These are phyloP conservation scores for Fraxinus excelsior DNA, from an alignment of 257 asterid genomes.

Conservation along the genomic window DNA sequence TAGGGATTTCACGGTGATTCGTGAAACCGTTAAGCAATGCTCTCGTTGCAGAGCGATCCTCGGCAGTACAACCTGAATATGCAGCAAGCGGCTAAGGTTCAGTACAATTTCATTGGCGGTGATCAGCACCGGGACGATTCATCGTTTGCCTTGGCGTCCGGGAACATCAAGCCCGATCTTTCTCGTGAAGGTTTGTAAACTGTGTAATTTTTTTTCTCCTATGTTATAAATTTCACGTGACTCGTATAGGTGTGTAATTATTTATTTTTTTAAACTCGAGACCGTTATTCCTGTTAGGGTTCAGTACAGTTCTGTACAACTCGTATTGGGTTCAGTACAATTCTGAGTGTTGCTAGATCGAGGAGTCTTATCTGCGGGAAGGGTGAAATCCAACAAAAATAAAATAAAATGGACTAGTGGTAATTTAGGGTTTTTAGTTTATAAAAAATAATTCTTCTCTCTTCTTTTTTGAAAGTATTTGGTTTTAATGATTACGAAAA, in stretches of 20 bases:
- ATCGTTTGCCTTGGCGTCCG: conserved; percentile 37
- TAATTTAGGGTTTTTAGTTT: background rate
- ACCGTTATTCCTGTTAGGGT: background rate
- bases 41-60: conserved; percentile 90
- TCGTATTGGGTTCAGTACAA: background rate
- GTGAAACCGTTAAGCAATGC: conserved; percentile 48
- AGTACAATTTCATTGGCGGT: conserved; percentile 38
- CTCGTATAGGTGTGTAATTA: background rate
- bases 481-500: background rate
- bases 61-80: conserved; percentile 59
- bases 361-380: no score
- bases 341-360: background rate
- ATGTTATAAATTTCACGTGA: background rate
- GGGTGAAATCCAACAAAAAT: no score
- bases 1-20: conserved; percentile 27
- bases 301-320: no score
- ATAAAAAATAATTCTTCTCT: background rate
- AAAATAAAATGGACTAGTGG: background rate
- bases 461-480: background rate
- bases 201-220: background rate
- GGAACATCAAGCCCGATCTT: conserved; percentile 55
- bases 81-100: conserved; percentile 55
- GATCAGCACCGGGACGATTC: conserved; percentile 59
- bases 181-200: conserved; percentile 61
- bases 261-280: background rate